Conservation (phyloP, 2,329 filamentous ascomycete genomes). For the Anthostomella pinea region DNA sequence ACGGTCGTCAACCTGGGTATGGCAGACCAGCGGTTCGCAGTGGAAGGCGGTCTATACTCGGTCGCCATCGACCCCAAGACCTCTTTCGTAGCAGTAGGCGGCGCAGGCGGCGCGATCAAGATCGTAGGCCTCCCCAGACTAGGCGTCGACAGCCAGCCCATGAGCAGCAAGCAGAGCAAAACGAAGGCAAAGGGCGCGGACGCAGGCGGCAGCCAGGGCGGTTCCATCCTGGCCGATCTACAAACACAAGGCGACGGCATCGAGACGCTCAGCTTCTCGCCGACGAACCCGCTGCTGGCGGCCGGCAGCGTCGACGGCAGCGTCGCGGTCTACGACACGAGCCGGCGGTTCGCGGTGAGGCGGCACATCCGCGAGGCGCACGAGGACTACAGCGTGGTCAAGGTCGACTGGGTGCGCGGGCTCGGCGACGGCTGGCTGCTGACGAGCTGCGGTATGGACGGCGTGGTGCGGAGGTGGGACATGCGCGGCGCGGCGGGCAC, state of each 20-base stretch:
- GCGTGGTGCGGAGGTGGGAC: conserved; percentile 88
- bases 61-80: conserved; percentile 80
- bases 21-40: conserved; percentile 83
- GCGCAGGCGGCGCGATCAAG: conserved; percentile 81
- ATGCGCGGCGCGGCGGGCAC: conserved; percentile 48
- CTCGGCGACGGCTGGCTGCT: conserved; percentile 61
- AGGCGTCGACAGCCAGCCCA: conserved; percentile 24
- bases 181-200: conserved; percentile 38
- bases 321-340: conserved; percentile 84
- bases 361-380: conserved; percentile 79
- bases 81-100: conserved; percentile 79
- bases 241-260: conserved; percentile 74
- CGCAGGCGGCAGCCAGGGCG: conserved; percentile 41
- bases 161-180: conserved; percentile 29
- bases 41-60: conserved; percentile 88
- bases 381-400: conserved; percentile 85
- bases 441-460: conserved; percentile 89
- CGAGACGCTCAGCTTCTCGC: conserved; percentile 68
- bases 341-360: conserved; percentile 82
- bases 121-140: conserved; percentile 78
- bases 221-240: conserved; percentile 74
- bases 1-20: conserved; percentile 75
- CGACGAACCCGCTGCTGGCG: conserved; percentile 52
- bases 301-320: conserved; percentile 69
- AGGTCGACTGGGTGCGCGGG: conserved; percentile 77